A percentile compares a stretch with the other conserved stretches of the same genome.
Evolutionary conservation across 768 basidiomycete species (phyloP).

Genomic region (Mycena galericulata): DNA sequence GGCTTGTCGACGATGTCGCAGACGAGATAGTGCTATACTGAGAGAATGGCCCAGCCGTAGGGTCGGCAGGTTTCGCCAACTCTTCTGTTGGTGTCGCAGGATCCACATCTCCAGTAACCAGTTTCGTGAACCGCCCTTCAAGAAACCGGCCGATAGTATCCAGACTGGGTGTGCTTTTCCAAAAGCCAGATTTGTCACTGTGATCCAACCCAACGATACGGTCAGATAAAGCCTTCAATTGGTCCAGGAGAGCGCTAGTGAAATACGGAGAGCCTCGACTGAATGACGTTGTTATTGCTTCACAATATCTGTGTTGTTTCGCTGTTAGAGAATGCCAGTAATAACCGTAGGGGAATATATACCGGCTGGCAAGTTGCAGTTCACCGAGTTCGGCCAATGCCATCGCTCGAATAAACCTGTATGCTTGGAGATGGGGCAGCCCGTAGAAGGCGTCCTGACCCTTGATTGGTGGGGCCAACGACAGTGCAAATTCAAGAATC

Average conservation of each 20-base stretch:
- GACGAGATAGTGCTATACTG: slow-evolving; percentile 95
- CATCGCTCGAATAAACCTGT: slow-evolving; percentile 83
- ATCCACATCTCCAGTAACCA: slow-evolving; percentile 94
- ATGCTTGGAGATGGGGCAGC: slow-evolving; percentile 88
- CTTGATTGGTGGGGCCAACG: slow-evolving; percentile 76
- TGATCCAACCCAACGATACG: slow-evolving; percentile 80
- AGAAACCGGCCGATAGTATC: slow-evolving; percentile 94
- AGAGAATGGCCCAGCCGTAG: slow-evolving; percentile 85
- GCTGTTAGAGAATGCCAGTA: slow-evolving; percentile 4
- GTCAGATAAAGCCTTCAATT: slow-evolving; percentile 83
- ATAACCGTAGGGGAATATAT: slow-evolving; percentile 24
- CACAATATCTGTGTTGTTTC: slow-evolving; percentile 80
- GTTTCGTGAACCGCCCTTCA: slow-evolving; percentile 91
- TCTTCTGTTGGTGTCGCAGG: slow-evolving; percentile 54
- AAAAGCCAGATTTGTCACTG: slow-evolving; percentile 82
- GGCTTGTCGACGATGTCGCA: slow-evolving; percentile 75
- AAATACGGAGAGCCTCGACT: slow-evolving; percentile 74
- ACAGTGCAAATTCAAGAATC: slow-evolving; percentile 91
- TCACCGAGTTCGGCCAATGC: slow-evolving; percentile 87
- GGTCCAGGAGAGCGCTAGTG: slow-evolving; percentile 73
- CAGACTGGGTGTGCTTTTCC: slow-evolving; percentile 93
- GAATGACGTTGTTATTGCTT: slow-evolving; percentile 82
- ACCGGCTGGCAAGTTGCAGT: slow-evolving; percentile 82
- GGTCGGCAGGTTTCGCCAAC: slow-evolving; percentile 47
- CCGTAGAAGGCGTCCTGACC: slow-evolving; percentile 90